These are phyloP conservation scores for Cucurbitaria berberidis DNA, from an alignment of 2,329 filamentous ascomycete genomes.

Conservation along the genomic window DNA sequence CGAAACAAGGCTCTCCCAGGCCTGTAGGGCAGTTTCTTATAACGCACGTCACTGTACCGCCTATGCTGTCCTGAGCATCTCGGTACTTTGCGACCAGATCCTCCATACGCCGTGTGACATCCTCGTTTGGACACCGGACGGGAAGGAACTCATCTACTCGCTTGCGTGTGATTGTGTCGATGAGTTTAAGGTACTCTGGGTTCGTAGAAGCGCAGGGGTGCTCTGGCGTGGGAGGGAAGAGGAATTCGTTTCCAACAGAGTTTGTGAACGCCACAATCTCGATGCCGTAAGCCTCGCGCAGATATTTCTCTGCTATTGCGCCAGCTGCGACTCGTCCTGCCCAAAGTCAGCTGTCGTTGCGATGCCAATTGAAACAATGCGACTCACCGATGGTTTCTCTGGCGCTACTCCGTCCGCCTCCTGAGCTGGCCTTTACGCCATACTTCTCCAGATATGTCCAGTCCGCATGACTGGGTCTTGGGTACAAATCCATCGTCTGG, in stretches of 20 bases:
- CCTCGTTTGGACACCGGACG: constrained; percentile 80
- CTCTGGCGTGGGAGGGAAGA: constrained; percentile 71
- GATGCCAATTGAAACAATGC: background rate
- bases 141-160: constrained; percentile 85
- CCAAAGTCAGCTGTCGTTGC: constrained; percentile 17
- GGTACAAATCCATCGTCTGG: constrained; percentile 89
- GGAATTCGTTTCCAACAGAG: constrained; percentile 79
- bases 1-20: constrained; percentile 91
- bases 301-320: constrained; percentile 92
- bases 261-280: constrained; percentile 92
- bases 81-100: constrained; percentile 77
- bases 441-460: constrained; percentile 99
- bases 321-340: constrained; percentile 85
- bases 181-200: constrained; percentile 76
- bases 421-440: constrained; percentile 87
- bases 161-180: constrained; percentile 73
- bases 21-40: constrained; percentile 85
- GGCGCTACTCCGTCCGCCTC: constrained; percentile 89
- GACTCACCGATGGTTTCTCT: constrained; percentile 83
- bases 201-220: constrained; percentile 74
- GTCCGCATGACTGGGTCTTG: constrained; percentile 90
- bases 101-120: constrained; percentile 73
- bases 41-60: constrained; percentile 92
- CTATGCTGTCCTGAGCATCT: constrained; percentile 85
- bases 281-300: constrained; percentile 77